Percentiles rank a stretch among this genome's conserved stretches.
Conservation (phyloP, 495 filamentous ascomycete species). For the Parathielavia appendiculata region DNA sequence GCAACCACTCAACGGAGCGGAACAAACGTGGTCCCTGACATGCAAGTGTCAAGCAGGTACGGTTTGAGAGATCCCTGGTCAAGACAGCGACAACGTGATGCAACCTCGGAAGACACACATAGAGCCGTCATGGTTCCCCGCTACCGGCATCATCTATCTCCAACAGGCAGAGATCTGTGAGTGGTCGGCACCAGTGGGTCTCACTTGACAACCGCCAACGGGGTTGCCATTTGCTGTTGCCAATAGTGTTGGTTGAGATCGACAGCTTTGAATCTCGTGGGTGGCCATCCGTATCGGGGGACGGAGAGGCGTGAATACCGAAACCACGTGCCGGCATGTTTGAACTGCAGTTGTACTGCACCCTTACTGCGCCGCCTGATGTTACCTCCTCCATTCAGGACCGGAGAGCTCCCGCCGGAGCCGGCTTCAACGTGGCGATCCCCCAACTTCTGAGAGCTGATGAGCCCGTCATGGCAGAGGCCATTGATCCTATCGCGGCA, state of each 20-base stretch:
- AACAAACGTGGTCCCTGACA: constrained; percentile 15
- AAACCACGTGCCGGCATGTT: constrained; percentile 28
- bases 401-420: constrained; percentile 16
- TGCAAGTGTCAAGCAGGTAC: constrained; percentile 33
- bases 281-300: constrained; percentile 24
- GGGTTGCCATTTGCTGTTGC: constrained; percentile 7
- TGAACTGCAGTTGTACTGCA: constrained; percentile 12
- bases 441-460: background rate
- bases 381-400: constrained; percentile 2
- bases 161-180: constrained; percentile 21
- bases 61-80: constrained; percentile 29
- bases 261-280: constrained; percentile 8
- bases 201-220: constrained; percentile 23
- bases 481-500: too few species aligned
- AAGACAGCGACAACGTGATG: constrained; percentile 18
- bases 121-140: constrained; percentile 10
- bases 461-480: background rate
- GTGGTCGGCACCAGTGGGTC: constrained; percentile 6
- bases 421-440: constrained; percentile 6
- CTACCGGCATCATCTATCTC: constrained; percentile 30
- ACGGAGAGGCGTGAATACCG: constrained; percentile 21
- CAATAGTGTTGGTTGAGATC: constrained; percentile 12
- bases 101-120: constrained; percentile 18
- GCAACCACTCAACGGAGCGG: constrained; percentile 18
- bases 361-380: constrained; percentile 11